Base-by-base conservation (phyloP, 139 green algal genomes). In the Chlamydomonas eustigma region DNA sequence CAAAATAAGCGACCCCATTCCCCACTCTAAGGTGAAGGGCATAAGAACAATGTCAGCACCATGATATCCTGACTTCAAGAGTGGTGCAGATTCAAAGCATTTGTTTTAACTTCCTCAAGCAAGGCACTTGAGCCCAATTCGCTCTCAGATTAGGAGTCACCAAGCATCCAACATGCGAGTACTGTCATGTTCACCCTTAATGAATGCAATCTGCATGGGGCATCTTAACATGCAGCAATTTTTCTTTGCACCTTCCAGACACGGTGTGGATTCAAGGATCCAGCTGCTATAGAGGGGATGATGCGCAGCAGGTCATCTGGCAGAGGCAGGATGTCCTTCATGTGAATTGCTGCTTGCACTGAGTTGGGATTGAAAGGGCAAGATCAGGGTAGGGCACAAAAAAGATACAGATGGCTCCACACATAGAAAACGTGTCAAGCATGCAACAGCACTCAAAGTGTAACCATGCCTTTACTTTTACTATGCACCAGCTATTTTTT, bases 1-100 rank as follows among this genome's bases (percentile, higher is more conserved):
- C 86, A 89, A 0, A 94, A 22, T 39, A 95, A 72, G 18, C 90
- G 80, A 0, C 18, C 37, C 78, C 83, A 89, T 39, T 95, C 51
- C 12, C 81, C 37, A 2, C 58, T 37, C 84, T 92, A 82, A 67
- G 79, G 1, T 30, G 6, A 32, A 39, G 51, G 4, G 32, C 2
- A 35, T 34, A 58, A 35, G 36, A 58, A 30, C 63, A 37, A 39
- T 28, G 2, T 64, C 35, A 3, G 31, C 24, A 38, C 58, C 58
- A 35, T 37, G 25, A 38, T 50, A 6, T 44, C n/a, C 66, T 24
- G 18, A 5, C 4, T 8, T 73, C 25, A 51, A 18, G 44, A 12
- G 44, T 39, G 12, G 4, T 50, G 31, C 18, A 12, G 66, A 32
- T 50, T 8, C 28, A 73, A 50, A 28, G 66, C 31, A 51, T 6